Evolutionary conservation across 1,284 basidiomycete genomes (phyloP), one percentile per base, ranked within the genome.

Genomic region (Cryptococcus deneoformans): DNA sequence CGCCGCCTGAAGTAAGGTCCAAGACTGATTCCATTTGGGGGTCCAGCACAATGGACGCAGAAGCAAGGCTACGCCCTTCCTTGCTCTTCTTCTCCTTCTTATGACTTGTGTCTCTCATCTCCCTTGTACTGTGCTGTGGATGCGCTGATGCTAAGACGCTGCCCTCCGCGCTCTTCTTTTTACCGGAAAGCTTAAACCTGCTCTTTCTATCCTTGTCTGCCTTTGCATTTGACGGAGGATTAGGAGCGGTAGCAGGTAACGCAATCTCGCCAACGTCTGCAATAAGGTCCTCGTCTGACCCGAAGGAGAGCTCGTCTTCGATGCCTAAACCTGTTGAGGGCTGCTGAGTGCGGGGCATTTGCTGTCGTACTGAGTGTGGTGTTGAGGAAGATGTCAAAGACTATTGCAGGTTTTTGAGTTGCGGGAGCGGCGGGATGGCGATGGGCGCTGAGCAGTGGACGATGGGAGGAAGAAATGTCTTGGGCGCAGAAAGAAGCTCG

Each of bases 261-360:
- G 35, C 47, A 36, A 60, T 60, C 45, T 71, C 71, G 14, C 71
- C 71, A 12, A 73, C 64, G 10, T 66, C 61, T 44, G 68, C 69
- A 52, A 73, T 56, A 14, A 68, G 59, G 54, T 73, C 71, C 52
- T 73, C 71, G 52, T 72, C 69, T 8, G 68, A 68, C 11, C 68
- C 70, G 54, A 71, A 74, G 1, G 67, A 65, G 9, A 71, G 60
- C 59, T 74, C 72, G 52, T 74, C 72, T 48, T 74, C 72, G n/a
- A 74, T 65, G n/a, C 72, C 72, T 11, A 72, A 54, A 12, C 60
- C 60, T 10, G 50, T 44, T 50, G 54, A 50, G 10, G 53, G 50
- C 14, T 24, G 48, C 6, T 12, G 34, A 38, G 44, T 24, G 14
- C 52, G 53, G 39, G 52, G 52, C 57, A 61, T 61, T 12, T 29